phyloP scores from a whole-genome alignment of 2,329 filamentous ascomycete genomes.

The Akanthomyces uredinophilus region DNA sequence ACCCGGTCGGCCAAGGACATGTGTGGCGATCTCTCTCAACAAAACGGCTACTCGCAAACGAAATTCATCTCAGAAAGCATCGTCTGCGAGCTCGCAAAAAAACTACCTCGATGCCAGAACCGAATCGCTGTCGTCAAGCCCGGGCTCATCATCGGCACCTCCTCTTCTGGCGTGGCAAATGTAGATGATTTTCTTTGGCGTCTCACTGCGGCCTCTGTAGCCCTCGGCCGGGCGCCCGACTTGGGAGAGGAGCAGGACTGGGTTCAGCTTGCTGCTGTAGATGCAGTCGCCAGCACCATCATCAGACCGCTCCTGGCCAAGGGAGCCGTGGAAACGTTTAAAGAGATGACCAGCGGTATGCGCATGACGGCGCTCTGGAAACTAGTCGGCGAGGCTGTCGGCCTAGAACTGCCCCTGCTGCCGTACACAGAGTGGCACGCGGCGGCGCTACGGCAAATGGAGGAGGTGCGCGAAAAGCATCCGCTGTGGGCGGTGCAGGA shows the following conservation, averaged over 20 bases:
- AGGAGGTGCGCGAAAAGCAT: background rate
- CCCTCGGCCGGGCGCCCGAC: background rate
- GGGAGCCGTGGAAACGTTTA: background rate
- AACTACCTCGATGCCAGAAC: constrained; percentile 14
- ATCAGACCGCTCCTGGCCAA: background rate
- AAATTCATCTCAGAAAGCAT: constrained; percentile 18
- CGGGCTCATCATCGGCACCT: constrained; percentile 18
- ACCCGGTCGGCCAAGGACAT: background rate
- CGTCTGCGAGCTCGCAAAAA: constrained; percentile 10
- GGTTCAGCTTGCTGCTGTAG: background rate
- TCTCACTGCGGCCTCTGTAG: constrained; percentile 7
- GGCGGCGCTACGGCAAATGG: background rate
- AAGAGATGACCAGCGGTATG: background rate
- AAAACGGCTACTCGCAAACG: constrained; percentile 16
- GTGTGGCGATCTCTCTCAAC: background rate
- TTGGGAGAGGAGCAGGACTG: background rate
- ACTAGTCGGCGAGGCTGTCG: background rate
- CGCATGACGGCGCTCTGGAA: background rate
- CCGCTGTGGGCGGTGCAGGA: background rate
- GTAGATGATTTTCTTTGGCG: constrained; percentile 19
- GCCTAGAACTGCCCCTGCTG: background rate
- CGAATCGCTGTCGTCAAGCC: constrained; percentile 19
- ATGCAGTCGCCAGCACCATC: background rate
- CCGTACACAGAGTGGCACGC: background rate
- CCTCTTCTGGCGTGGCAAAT: constrained; percentile 17